Percentiles rank a stretch among this genome's conserved stretches.
Evolutionary conservation across 75 land plant genomes (phyloP).

Genomic region (Gnetum montanum): DNA sequence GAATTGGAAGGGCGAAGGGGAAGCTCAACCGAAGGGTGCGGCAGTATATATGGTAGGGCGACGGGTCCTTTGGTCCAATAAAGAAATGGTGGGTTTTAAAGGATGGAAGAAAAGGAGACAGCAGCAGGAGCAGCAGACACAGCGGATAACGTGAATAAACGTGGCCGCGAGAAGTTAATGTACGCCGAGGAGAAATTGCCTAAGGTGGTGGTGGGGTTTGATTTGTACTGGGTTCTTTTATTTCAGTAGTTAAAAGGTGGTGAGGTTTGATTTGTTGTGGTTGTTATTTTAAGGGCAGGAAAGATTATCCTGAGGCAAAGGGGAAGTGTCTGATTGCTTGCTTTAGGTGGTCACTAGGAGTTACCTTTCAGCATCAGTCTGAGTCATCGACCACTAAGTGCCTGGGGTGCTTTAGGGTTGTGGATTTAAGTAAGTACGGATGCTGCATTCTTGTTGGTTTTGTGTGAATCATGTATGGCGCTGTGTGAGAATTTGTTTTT

Average conservation of each 20-base stretch:
- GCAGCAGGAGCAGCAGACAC: slow-evolving; percentile 3
- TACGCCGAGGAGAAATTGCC: too few relatives aligned
- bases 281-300: not conserved
- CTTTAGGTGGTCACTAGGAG: not conserved
- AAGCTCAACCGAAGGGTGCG: not conserved
- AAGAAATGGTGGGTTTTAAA: not conserved
- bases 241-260: not conserved
- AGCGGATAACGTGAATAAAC: not conserved
- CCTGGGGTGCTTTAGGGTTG: too few relatives aligned
- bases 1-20: slow-evolving; percentile 6
- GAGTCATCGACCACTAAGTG: not conserved
- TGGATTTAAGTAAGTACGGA: too few relatives aligned
- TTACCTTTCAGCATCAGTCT: not conserved
- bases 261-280: not conserved
- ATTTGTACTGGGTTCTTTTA: not conserved
- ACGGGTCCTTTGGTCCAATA: too few relatives aligned
- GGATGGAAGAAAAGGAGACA: slow-evolving; percentile 1
- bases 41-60: slow-evolving; percentile 1
- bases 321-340: not conserved
- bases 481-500: too few relatives aligned
- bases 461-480: too few relatives aligned
- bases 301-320: not conserved
- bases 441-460: too few relatives aligned
- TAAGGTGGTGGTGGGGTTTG: too few relatives aligned
- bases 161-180: not conserved